Conservation (phyloP, 116 monocot genomes). For the Cymodocea nodosa region DNA sequence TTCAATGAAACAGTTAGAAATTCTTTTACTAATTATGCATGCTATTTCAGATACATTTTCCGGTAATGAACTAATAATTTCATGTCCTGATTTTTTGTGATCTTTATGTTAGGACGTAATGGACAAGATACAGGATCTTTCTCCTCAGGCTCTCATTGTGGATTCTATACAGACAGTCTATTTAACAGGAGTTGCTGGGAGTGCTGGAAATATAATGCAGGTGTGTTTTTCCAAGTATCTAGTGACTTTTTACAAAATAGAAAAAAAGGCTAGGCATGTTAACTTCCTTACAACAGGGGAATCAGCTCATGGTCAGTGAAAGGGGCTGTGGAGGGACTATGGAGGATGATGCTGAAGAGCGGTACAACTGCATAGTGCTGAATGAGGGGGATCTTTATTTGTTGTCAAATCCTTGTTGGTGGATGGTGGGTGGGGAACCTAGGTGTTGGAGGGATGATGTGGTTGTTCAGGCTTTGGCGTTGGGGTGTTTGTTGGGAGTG, state of each 20-base stretch:
- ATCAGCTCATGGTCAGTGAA: no score
- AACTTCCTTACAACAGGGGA: no score
- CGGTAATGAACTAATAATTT: background rate
- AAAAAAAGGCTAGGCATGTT: no score
- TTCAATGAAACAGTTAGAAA: no score
- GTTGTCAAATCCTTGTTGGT: no score
- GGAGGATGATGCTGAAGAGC: no score
- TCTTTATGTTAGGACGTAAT: conserved; percentile 20
- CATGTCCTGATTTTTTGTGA: background rate
- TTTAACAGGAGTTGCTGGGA: conserved; percentile 57
- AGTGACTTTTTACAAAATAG: background rate
- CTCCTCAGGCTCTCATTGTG: conserved; percentile 54
- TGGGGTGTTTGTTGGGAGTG: background rate
- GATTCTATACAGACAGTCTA: conserved; percentile 52
- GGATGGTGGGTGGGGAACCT: no score
- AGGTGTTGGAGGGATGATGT: no score
- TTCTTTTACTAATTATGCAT: background rate
- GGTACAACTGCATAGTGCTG: no score
- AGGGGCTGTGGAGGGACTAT: no score
- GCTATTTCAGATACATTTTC: background rate
- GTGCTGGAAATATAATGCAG: conserved; percentile 85
- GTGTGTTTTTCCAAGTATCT: conserved; percentile 14
- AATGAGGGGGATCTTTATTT: no score
- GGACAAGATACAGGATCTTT: conserved; percentile 39
- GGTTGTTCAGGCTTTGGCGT: no score